Evolutionary conservation across 805 yeast species (phyloP), one percentile per base, ranked within the genome.

Genomic region (Metschnikowia gelsemii): DNA sequence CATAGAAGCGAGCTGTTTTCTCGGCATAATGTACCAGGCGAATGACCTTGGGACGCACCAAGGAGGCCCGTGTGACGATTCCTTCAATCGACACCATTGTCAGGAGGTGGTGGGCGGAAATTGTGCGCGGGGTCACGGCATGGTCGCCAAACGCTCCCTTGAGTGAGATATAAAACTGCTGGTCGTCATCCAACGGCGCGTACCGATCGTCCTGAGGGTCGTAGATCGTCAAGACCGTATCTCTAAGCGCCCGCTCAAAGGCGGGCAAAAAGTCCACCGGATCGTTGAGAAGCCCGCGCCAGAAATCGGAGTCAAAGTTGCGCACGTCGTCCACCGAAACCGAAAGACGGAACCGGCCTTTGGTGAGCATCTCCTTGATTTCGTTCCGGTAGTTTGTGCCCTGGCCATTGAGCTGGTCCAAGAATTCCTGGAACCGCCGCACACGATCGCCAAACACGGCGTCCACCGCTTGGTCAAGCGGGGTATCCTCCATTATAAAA

Each of bases 1-100:
- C 87, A 59, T 87, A 90, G 62, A 90, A 90, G 48, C 84, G 76
- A 18, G 84, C 83, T 1, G 95, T 85, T 29, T 76, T 76, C 43
- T 88, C 96, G 47, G 95, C 88, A 61, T 86, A 91, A 66, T 91
- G 98, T 21, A 93, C 96, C 8, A 96, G 87, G 54, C 95, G 77
- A 35, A 89, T 75, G 40, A 91, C 78, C 61, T 91, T 91, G 26
- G 99, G 99, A 47, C 98, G 77, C 30, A 93, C 95, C 43, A 93
- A 72, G 1, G 97, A 89, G 22, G 96, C 90, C 49, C 93, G 75
- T 1, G 98, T 91, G 13, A 93, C 96, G 54, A 93, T 93, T 42
- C 99, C 99, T 65, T 93, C 97, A 18, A 93, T 73, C 1, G 95
- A 82, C 32, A 93, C 79, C 76, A 91, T 70, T 57, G 83, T 82